Evolutionary conservation across 116 monocot species (phyloP).

Genomic region (Phalaenopsis hybrid): DNA sequence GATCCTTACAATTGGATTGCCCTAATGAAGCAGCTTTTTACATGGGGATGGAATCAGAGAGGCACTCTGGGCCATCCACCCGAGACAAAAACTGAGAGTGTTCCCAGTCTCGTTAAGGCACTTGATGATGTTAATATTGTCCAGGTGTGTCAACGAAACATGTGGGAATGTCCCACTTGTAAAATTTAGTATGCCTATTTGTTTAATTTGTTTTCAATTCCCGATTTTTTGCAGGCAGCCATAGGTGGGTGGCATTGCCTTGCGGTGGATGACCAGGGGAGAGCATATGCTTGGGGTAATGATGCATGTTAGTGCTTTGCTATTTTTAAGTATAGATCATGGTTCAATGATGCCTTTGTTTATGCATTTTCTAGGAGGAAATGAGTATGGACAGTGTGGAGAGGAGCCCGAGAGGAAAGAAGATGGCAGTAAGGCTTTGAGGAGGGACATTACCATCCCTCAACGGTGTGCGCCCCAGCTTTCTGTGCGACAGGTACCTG

Average conservation of each 20-base stretch:
- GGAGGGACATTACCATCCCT: constrained; percentile 86
- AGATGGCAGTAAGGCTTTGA: constrained; percentile 50
- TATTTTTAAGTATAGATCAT: not conserved
- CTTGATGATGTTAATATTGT: constrained; percentile 80
- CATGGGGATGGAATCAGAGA: constrained; percentile 99
- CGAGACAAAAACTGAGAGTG: constrained; percentile 76
- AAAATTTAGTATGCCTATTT: not conserved
- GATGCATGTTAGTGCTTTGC: not conserved
- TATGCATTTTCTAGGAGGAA: constrained; percentile 52
- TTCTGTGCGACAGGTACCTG: constrained; percentile 67
- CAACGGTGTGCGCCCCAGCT: constrained; percentile 81
- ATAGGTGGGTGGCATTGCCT: constrained; percentile 99
- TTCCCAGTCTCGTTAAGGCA: constrained; percentile 61
- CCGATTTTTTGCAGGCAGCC: constrained; percentile 49
- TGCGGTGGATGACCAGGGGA: constrained; percentile 86
- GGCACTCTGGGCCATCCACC: constrained; percentile 92
- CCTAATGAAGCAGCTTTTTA: constrained; percentile 47
- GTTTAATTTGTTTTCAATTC: constrained; percentile 9
- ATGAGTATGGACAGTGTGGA: constrained; percentile 97
- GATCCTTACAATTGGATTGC: not conserved
- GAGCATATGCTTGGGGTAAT: constrained; percentile 97
- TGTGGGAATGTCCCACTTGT: not conserved
- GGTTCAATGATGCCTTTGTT: not conserved
- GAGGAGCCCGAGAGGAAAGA: constrained; percentile 92
- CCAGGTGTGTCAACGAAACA: constrained; percentile 39